phyloP scores from a whole-genome alignment of 139 green algal species.

The Coelastrella sp. region DNA sequence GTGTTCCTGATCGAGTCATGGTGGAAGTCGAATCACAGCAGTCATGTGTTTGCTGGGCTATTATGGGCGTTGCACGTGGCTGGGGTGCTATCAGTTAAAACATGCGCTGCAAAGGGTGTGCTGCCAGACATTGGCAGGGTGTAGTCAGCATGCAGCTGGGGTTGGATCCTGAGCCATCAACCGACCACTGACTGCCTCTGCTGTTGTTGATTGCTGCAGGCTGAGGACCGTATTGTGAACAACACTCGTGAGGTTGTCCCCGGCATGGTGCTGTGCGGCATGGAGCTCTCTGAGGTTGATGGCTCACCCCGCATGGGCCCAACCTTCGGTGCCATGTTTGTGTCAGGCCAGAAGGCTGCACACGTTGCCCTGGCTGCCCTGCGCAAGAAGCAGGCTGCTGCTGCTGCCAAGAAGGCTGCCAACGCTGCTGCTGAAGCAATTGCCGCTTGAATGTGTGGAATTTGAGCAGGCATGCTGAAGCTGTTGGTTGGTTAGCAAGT shows the following conservation, averaged over 20 bases:
- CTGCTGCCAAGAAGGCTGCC: slow-evolving; percentile 30
- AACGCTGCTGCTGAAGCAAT: background rate
- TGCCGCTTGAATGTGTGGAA: slow-evolving; percentile 5
- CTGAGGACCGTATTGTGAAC: slow-evolving; percentile 92
- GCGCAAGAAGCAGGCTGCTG: slow-evolving; percentile 52
- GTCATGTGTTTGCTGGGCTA: too few relatives aligned
- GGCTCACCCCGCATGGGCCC: slow-evolving; percentile 94
- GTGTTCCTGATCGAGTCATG: too few relatives aligned
- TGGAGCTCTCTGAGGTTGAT: slow-evolving; percentile 92
- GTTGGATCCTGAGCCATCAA: too few relatives aligned
- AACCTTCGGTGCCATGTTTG: slow-evolving; percentile 98
- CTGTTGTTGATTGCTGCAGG: too few relatives aligned
- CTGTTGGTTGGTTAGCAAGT: too few relatives aligned
- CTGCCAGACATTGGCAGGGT: too few relatives aligned
- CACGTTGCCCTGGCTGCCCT: slow-evolving; percentile 91
- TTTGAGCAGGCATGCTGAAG: background rate
- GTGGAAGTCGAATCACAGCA: too few relatives aligned
- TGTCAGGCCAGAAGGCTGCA: slow-evolving; percentile 93
- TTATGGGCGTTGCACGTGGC: too few relatives aligned
- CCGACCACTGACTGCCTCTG: too few relatives aligned
- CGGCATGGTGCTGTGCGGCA: slow-evolving; percentile 96
- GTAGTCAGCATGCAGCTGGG: too few relatives aligned
- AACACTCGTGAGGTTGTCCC: slow-evolving; percentile 92
- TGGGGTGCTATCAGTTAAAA: too few relatives aligned
- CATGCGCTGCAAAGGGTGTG: too few relatives aligned